A percentile compares a stretch with the other conserved stretches of the same genome.
These are phyloP conservation scores for Dactylorhiza incarnata DNA, from an alignment of 106 monocot genomes.

Conservation along the genomic window DNA sequence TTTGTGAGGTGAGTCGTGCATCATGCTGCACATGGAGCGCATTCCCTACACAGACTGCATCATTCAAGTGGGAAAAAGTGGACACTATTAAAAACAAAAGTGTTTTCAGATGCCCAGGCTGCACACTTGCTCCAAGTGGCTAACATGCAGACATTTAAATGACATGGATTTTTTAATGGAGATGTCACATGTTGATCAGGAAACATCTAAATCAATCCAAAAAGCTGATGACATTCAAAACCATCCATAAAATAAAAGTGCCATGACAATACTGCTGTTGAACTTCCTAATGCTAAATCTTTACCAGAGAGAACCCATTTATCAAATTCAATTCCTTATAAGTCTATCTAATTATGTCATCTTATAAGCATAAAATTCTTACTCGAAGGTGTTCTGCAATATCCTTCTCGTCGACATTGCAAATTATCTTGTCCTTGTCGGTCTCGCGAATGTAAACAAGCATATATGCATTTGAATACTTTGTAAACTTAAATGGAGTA, in stretches of 20 bases:
- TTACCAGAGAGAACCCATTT: neutral
- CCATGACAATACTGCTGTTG: neutral
- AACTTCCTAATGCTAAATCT: neutral
- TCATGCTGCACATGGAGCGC: too few species aligned
- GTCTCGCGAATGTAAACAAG: conserved; percentile 78
- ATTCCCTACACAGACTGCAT: too few species aligned
- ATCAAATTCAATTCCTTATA: neutral
- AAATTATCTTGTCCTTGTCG: conserved; percentile 81
- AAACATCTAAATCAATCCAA: neutral
- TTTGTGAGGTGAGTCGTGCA: too few species aligned
- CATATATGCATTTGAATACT: conserved; percentile 91
- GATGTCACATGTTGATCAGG: neutral
- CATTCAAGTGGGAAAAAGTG: too few species aligned
- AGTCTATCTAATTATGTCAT: neutral
- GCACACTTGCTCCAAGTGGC: neutral
- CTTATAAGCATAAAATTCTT: conserved; percentile 3
- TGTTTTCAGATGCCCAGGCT: neutral
- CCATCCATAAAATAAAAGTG: neutral
- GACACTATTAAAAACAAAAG: too few species aligned
- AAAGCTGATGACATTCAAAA: neutral
- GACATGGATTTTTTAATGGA: neutral
- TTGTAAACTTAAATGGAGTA: conserved; percentile 74
- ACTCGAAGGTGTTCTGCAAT: conserved; percentile 80
- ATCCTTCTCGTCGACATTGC: conserved; percentile 81
- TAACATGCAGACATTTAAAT: neutral